Conservation (phyloP, 805 yeast species). For the Ascoidea asiatica region DNA sequence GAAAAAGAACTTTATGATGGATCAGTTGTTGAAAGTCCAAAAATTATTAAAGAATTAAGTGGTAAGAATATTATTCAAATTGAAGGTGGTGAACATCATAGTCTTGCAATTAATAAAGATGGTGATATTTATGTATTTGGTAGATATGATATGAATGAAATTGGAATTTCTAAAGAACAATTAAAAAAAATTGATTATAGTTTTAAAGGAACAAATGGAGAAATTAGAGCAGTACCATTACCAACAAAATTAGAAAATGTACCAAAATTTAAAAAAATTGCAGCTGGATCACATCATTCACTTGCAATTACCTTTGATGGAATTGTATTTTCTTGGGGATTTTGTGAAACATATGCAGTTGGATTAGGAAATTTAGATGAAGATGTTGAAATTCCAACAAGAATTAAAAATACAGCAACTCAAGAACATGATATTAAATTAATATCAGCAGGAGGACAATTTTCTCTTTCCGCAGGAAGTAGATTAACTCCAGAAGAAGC, state of each 20-base stretch:
- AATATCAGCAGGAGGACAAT: slow-evolving; percentile 96
- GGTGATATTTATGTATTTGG: slow-evolving; percentile 84
- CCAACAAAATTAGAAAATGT: slow-evolving; percentile 56
- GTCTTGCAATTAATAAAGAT: slow-evolving; percentile 54
- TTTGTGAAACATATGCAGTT: slow-evolving; percentile 91
- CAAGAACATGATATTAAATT: slow-evolving; percentile 54
- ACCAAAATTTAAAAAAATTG: slow-evolving; percentile 45
- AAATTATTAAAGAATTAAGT: slow-evolving; percentile 50
- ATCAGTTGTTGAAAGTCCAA: slow-evolving; percentile 66
- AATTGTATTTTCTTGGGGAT: slow-evolving; percentile 89
- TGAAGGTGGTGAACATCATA: slow-evolving; percentile 93
- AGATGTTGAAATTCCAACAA: slow-evolving; percentile 78
- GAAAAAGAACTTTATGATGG: slow-evolving; percentile 75
- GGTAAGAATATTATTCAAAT: slow-evolving; percentile 44
- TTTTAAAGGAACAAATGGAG: slow-evolving; percentile 67
- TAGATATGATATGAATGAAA: slow-evolving; percentile 84
- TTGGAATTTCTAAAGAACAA: slow-evolving; percentile 58
- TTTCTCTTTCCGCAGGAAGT: slow-evolving; percentile 76
- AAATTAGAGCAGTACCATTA: slow-evolving; percentile 71
- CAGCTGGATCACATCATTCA: slow-evolving; percentile 89
- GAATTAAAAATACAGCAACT: slow-evolving; percentile 90
- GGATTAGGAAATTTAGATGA: slow-evolving; percentile 86
- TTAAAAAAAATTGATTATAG: slow-evolving; percentile 64
- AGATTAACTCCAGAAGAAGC: slow-evolving; percentile 25
- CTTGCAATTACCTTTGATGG: slow-evolving; percentile 80